A percentile compares a stretch with the other conserved stretches of the same genome.
These are phyloP conservation scores for Metschnikowia arizonensis DNA, from an alignment of 805 yeast genomes.

Conservation along the genomic window DNA sequence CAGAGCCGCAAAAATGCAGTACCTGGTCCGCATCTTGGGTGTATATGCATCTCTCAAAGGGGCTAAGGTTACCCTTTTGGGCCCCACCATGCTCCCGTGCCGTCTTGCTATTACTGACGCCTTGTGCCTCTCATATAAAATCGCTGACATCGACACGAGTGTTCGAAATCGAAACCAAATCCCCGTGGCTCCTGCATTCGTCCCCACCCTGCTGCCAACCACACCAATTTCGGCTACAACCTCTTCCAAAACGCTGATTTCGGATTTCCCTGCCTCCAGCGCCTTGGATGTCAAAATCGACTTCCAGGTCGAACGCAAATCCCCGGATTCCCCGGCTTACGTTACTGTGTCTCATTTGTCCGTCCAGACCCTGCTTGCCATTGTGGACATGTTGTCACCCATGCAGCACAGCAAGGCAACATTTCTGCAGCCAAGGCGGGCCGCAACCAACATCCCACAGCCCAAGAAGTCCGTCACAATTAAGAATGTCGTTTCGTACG, in stretches of 20 bases:
- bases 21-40: constrained; percentile 1
- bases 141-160: constrained; percentile 24
- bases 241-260: not conserved
- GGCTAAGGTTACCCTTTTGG: constrained; percentile 20
- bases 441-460: constrained; percentile 2
- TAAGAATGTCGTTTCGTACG: constrained; percentile 17
- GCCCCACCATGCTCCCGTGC: constrained; percentile 9
- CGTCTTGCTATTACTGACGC: constrained; percentile 11
- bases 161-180: not conserved
- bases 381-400: constrained; percentile 37
- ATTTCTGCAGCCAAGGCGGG: not conserved
- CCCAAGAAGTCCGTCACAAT: constrained; percentile 22
- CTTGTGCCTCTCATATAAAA: constrained; percentile 10
- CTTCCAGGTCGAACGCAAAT: constrained; percentile 23
- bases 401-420: constrained; percentile 27
- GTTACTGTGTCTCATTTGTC: constrained; percentile 24
- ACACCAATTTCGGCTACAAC: not conserved
- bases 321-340: constrained; percentile 5
- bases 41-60: not conserved
- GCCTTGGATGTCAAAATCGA: constrained; percentile 26
- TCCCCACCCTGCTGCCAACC: not conserved
- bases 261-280: constrained; percentile 24
- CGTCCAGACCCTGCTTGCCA: constrained; percentile 32
- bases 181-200: not conserved
- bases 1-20: not conserved